phyloP scores from a whole-genome alignment of 352 stramenopile genomes.

The Globisporangium irregulare region DNA sequence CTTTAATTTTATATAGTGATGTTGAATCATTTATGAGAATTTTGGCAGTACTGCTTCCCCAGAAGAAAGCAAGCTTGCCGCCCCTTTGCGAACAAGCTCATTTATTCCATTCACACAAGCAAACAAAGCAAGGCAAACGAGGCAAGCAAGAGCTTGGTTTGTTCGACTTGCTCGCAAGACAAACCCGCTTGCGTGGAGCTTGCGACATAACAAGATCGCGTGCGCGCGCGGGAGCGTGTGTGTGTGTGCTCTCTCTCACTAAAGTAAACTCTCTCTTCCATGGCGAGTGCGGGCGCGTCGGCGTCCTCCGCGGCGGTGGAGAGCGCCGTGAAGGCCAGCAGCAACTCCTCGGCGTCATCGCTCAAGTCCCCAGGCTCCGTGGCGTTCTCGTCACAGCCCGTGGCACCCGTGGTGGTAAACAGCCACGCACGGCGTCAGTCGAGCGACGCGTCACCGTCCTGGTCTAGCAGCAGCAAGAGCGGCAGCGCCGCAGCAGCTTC shows the following conservation, averaged over 20 bases:
- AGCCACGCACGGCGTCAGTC: slow-evolving; percentile 23
- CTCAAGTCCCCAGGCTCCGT: slow-evolving; percentile 23
- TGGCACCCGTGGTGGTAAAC: slow-evolving; percentile 29
- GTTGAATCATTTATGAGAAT: neutral
- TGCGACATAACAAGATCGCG: neutral
- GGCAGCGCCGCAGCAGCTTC: neutral
- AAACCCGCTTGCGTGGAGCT: neutral
- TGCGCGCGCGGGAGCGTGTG: no score
- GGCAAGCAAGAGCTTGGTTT: neutral
- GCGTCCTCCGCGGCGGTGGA: neutral
- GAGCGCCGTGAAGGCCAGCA: neutral
- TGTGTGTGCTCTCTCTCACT: neutral
- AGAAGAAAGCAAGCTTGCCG: no score
- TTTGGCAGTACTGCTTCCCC: neutral
- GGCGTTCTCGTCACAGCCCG: slow-evolving; percentile 38
- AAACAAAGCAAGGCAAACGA: neutral
- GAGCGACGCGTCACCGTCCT: slow-evolving; percentile 14
- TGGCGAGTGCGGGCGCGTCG: slow-evolving; percentile 3
- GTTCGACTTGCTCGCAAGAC: neutral
- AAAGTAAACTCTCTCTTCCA: neutral
- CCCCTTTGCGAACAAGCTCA: no score
- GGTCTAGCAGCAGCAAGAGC: neutral
- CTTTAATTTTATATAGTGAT: neutral
- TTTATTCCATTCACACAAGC: neutral
- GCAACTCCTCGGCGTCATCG: neutral